A percentile compares a stretch with the other conserved stretches of the same genome.
phyloP scores from a whole-genome alignment of 768 basidiomycete genomes.

The Termitomyces heimii region DNA sequence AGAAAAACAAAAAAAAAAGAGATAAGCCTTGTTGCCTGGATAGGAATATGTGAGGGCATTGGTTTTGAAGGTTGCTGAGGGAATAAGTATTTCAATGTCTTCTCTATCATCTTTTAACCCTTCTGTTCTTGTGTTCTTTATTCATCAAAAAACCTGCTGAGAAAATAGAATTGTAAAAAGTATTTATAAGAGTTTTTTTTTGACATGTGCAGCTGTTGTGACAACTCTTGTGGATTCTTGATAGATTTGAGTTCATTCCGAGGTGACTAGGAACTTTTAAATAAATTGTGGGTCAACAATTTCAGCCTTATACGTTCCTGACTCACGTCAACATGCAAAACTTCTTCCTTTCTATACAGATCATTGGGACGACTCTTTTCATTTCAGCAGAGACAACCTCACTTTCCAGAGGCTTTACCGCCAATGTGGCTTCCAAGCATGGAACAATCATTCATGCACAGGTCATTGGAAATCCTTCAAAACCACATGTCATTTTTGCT shows the following conservation, averaged over 20 bases:
- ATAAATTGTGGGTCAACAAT: neutral
- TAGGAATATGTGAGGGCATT: too few relatives aligned
- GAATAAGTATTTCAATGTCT: too few relatives aligned
- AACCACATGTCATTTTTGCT: slow-evolving; percentile 8
- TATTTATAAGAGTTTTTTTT: too few relatives aligned
- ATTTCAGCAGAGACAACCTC: neutral
- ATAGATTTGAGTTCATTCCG: neutral
- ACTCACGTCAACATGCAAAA: neutral
- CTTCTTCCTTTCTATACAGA: neutral
- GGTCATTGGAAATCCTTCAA: slow-evolving; percentile 2
- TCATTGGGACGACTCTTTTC: neutral
- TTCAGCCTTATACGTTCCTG: neutral
- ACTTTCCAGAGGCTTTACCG: neutral
- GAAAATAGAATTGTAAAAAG: too few relatives aligned
- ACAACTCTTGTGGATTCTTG: too few relatives aligned
- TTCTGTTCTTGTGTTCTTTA: too few relatives aligned
- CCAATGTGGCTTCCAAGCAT: neutral
- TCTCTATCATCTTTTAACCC: too few relatives aligned
- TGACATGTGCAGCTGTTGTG: too few relatives aligned
- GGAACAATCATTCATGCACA: neutral
- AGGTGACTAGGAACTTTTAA: neutral
- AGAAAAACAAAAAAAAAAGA: too few relatives aligned
- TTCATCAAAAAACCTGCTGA: too few relatives aligned
- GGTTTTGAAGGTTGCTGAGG: too few relatives aligned
- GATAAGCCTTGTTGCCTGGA: too few relatives aligned